Percentiles rank a stretch among this genome's conserved stretches.
These are phyloP conservation scores for Hippophae gyantsensis DNA, from an alignment of 306 rosid genomes.

Conservation along the genomic window DNA sequence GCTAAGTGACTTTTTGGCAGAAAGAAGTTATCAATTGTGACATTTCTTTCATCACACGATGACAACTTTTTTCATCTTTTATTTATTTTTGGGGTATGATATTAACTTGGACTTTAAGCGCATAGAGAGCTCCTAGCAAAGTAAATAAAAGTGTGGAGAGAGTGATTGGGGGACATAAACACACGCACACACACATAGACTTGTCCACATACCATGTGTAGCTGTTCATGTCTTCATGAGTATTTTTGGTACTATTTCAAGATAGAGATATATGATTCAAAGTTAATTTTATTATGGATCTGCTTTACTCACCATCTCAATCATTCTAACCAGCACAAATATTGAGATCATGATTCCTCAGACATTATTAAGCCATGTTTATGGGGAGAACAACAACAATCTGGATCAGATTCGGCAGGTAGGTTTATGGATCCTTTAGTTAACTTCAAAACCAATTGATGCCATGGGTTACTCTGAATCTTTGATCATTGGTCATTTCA, in stretches of 20 bases:
- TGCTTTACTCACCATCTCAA: conserved; percentile 3
- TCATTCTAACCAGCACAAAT: conserved; percentile 19
- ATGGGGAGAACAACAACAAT: conserved; percentile 59
- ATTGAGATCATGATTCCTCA: conserved; percentile 62
- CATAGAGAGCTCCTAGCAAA: too few relatives aligned
- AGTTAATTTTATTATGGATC: background rate
- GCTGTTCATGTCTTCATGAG: too few relatives aligned
- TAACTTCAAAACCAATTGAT: background rate
- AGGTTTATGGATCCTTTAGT: conserved; percentile 11
- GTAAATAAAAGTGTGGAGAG: too few relatives aligned
- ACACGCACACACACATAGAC: too few relatives aligned
- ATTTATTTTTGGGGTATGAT: too few relatives aligned
- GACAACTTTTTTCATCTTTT: too few relatives aligned
- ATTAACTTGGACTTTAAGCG: too few relatives aligned
- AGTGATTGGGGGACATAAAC: too few relatives aligned
- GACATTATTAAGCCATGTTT: conserved; percentile 39
- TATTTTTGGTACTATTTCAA: background rate
- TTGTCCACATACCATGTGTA: too few relatives aligned
- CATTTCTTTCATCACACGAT: background rate
- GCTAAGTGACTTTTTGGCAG: background rate
- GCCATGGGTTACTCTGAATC: background rate
- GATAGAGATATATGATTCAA: background rate
- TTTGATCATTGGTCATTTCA: background rate
- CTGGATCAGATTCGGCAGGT: conserved; percentile 70
- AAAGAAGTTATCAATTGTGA: conserved; percentile 3